Evolutionary conservation across 306 rosid species (phyloP).

Genomic region (Fagus sylvatica): DNA sequence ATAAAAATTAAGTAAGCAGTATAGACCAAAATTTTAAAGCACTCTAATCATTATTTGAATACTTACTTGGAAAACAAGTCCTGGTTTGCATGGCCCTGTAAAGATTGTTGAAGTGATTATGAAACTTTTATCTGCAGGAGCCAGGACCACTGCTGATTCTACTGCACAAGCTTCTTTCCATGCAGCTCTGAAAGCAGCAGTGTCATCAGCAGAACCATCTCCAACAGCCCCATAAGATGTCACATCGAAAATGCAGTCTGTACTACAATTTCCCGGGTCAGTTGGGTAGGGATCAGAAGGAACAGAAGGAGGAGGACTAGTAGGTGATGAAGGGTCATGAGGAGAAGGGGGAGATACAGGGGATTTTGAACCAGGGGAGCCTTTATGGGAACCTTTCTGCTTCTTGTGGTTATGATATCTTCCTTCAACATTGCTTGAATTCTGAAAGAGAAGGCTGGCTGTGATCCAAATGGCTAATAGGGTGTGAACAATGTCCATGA

Average conservation of each 20-base stretch:
- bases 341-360: slow-evolving; percentile 32
- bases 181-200: slow-evolving; percentile 68
- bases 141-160: slow-evolving; percentile 66
- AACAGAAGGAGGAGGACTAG: slow-evolving; percentile 34
- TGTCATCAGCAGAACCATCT: slow-evolving; percentile 84
- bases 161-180: slow-evolving; percentile 96
- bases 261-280: slow-evolving; percentile 44
- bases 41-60: neutral
- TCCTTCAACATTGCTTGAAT: slow-evolving; percentile 62
- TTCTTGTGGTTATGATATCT: slow-evolving; percentile 69
- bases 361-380: slow-evolving; percentile 27
- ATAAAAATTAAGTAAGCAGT: neutral
- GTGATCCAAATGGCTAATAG: slow-evolving; percentile 34
- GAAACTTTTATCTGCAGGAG: slow-evolving; percentile 57
- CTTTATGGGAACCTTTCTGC: slow-evolving; percentile 20
- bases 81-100: slow-evolving; percentile 92
- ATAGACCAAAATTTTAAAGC: neutral
- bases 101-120: slow-evolving; percentile 87
- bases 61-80: slow-evolving; percentile 83
- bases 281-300: slow-evolving; percentile 71
- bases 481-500: slow-evolving; percentile 43
- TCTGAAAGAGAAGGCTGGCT: slow-evolving; percentile 25
- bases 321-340: slow-evolving; percentile 39
- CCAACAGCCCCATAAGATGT: slow-evolving; percentile 81
- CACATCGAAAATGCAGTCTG: slow-evolving; percentile 63